A percentile compares a stretch with the other conserved stretches of the same genome.
These are phyloP conservation scores for Candida loeiensis DNA, from an alignment of 805 yeast species.

Conservation along the genomic window DNA sequence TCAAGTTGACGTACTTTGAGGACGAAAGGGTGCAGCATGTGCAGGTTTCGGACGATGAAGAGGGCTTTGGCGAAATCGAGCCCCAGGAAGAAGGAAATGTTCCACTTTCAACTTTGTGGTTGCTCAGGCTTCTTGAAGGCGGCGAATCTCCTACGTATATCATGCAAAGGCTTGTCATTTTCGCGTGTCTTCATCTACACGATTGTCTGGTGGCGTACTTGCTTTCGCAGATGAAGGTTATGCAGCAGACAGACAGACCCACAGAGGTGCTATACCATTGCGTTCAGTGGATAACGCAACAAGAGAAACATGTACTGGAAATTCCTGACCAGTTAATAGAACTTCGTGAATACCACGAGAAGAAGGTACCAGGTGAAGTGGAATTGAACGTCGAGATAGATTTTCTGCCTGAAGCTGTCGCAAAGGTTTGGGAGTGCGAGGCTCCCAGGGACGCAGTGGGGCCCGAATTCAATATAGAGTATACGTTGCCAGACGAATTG, in stretches of 20 bases:
- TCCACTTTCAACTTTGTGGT: conserved; percentile 15
- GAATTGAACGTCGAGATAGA: neutral
- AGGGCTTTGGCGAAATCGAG: conserved; percentile 12
- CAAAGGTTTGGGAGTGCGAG: neutral
- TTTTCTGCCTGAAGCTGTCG: neutral
- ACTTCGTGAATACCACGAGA: conserved; percentile 2
- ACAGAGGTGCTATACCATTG: conserved; percentile 18
- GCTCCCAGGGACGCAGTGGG: neutral
- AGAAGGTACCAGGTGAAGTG: neutral
- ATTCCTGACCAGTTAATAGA: conserved; percentile 3
- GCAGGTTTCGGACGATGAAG: conserved; percentile 26
- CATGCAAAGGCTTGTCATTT: conserved; percentile 23
- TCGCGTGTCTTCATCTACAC: conserved; percentile 18
- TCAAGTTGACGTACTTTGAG: conserved; percentile 11
- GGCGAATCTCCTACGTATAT: conserved; percentile 30
- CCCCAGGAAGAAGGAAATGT: conserved; percentile 7
- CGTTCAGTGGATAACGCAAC: conserved; percentile 20
- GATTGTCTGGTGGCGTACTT: conserved; percentile 13
- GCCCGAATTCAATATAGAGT: neutral
- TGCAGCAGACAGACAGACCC: conserved; percentile 16
- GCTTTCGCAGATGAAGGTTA: conserved; percentile 18
- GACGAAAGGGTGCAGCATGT: conserved; percentile 21
- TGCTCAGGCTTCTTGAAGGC: conserved; percentile 17
- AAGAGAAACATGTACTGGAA: conserved; percentile 5
- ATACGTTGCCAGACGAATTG: conserved; percentile 6